Evolutionary conservation across 2,329 filamentous ascomycete species (phyloP).

Genomic region (Neofusicoccum ribis): DNA sequence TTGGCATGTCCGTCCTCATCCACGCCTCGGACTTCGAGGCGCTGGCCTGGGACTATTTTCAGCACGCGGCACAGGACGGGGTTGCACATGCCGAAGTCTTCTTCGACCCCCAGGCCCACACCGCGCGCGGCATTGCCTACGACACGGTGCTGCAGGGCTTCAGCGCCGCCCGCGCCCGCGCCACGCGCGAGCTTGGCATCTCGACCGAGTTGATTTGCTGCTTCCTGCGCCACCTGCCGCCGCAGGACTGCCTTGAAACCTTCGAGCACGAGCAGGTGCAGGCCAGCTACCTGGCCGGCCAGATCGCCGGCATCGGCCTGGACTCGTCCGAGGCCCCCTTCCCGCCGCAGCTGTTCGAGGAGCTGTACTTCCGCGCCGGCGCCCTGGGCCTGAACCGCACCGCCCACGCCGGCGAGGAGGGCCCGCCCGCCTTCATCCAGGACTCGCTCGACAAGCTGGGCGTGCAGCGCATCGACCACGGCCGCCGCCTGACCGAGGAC

Average conservation of each 20-base stretch:
- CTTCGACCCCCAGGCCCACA: constrained; percentile 79
- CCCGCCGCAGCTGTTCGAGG: constrained; percentile 57
- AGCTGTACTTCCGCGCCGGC: constrained; percentile 59
- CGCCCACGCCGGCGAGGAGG: constrained; percentile 76
- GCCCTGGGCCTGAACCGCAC: constrained; percentile 60
- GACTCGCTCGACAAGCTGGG: constrained; percentile 63
- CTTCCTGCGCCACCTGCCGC: constrained; percentile 69
- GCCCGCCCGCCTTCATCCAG: constrained; percentile 65
- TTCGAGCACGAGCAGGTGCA: constrained; percentile 49
- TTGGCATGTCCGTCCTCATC: constrained; percentile 70
- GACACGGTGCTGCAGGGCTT: constrained; percentile 66
- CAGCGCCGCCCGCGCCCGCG: constrained; percentile 58
- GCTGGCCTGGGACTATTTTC: constrained; percentile 71
- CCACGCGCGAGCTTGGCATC: constrained; percentile 63
- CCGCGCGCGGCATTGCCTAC: constrained; percentile 62
- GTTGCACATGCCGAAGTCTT: constrained; percentile 76
- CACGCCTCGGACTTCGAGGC: constrained; percentile 68
- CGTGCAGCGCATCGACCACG: constrained; percentile 72
- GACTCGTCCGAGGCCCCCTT: constrained; percentile 59
- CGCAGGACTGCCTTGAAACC: constrained; percentile 54
- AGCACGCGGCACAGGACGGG: constrained; percentile 62
- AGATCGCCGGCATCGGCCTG: constrained; percentile 64
- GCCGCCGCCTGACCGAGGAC: constrained; percentile 65
- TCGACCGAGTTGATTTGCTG: constrained; percentile 69
- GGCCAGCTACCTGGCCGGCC: constrained; percentile 49